Conservation (phyloP, 768 basidiomycete genomes). For the Filobasidium wieringae region DNA sequence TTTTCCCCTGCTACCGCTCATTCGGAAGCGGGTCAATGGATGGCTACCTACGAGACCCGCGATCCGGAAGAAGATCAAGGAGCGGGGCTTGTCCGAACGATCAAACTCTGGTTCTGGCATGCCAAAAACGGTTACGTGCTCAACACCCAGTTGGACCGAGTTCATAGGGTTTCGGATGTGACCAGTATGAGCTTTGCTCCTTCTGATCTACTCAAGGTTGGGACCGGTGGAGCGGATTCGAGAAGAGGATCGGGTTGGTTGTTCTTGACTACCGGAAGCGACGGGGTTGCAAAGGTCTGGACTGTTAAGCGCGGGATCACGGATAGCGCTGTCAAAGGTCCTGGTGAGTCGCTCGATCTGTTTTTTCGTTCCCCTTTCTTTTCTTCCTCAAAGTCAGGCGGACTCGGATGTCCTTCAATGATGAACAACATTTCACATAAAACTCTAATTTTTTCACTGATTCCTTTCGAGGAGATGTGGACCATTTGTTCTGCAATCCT, state of each 20-base stretch:
- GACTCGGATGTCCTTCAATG: constrained; percentile 3
- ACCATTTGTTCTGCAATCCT: constrained; percentile 38
- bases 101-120: constrained; percentile 89
- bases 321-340: constrained; percentile 43
- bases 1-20: constrained; percentile 43
- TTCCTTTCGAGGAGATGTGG: constrained; percentile 25
- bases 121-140: constrained; percentile 46
- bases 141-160: constrained; percentile 78
- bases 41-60: constrained; percentile 77
- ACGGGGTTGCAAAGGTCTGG: constrained; percentile 74
- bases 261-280: constrained; percentile 57
- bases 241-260: constrained; percentile 42
- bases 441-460: constrained; percentile 27
- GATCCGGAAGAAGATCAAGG: constrained; percentile 56
- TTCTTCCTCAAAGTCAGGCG: not conserved
- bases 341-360: constrained; percentile 43
- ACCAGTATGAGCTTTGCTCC: constrained; percentile 54
- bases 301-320: constrained; percentile 44
- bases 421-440: constrained; percentile 35
- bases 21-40: constrained; percentile 58
- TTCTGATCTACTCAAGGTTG: constrained; percentile 41
- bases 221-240: not conserved
- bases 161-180: constrained; percentile 59
- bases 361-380: not conserved
- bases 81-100: constrained; percentile 50